Percentiles rank a stretch among this genome's conserved stretches.
These are phyloP conservation scores for Penicillium expansum DNA, from an alignment of 2,329 filamentous ascomycete genomes.

Conservation along the genomic window DNA sequence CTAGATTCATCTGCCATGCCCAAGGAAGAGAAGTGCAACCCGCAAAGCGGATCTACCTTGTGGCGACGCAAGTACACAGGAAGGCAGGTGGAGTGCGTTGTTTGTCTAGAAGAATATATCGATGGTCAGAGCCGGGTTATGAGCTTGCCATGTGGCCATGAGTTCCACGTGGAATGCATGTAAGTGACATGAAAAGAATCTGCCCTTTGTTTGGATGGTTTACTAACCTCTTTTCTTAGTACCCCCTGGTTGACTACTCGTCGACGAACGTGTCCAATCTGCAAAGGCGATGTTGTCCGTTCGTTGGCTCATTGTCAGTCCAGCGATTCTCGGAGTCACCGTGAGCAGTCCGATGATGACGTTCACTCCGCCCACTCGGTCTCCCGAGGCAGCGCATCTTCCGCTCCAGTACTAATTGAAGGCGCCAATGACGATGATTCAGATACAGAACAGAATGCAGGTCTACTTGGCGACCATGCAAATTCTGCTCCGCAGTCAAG, in stretches of 20 bases:
- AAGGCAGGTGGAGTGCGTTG: constrained; percentile 81
- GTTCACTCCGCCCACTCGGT: constrained; percentile 47
- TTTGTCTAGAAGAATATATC: constrained; percentile 93
- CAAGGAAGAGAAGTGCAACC: constrained; percentile 47
- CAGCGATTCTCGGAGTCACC: constrained; percentile 25
- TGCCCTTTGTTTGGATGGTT: background rate
- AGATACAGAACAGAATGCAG: constrained; percentile 45
- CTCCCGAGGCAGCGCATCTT: constrained; percentile 48
- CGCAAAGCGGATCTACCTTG: constrained; percentile 32
- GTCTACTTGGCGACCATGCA: constrained; percentile 34
- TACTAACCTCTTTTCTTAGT: constrained; percentile 47
- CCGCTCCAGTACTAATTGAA: constrained; percentile 51
- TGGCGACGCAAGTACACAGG: constrained; percentile 60
- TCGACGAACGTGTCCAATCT: constrained; percentile 95
- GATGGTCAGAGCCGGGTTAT: constrained; percentile 94
- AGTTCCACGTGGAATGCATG: constrained; percentile 99
- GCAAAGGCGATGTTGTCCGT: constrained; percentile 90
- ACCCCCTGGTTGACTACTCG: constrained; percentile 96
- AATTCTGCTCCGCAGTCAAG: constrained; percentile 36
- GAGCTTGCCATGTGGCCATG: constrained; percentile 94
- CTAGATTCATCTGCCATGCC: constrained; percentile 22
- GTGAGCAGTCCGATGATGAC: constrained; percentile 42
- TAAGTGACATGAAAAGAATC: constrained; percentile 54
- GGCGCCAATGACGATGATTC: constrained; percentile 34
- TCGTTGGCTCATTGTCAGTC: constrained; percentile 51